These are phyloP conservation scores for Skeletonema grethae DNA, from an alignment of 108 stramenopile species.

Conservation along the genomic window DNA sequence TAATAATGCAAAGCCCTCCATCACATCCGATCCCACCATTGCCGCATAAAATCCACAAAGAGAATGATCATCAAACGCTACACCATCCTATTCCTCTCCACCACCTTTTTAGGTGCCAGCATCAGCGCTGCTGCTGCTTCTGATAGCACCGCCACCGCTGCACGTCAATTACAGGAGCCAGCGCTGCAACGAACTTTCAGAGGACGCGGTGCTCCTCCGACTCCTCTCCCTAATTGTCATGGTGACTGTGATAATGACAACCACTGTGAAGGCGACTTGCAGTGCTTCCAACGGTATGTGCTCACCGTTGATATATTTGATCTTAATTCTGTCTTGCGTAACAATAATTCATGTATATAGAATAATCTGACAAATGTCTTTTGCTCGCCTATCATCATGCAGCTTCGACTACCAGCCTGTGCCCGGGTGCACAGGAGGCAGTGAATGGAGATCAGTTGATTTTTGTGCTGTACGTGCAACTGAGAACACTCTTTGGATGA, in stretches of 20 bases:
- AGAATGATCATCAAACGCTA: not conserved
- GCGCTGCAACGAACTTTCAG: not conserved
- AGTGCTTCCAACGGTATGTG: conserved; percentile 1
- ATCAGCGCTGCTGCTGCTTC: not conserved
- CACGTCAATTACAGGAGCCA: too few relatives aligned
- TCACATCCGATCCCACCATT: too few relatives aligned
- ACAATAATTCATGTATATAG: not conserved
- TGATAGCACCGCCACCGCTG: not conserved
- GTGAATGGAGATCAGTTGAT: not conserved
- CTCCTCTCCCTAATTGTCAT: conserved; percentile 13
- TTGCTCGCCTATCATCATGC: not conserved
- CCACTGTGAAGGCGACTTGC: conserved; percentile 3
- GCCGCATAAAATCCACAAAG: too few relatives aligned
- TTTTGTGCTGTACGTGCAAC: not conserved
- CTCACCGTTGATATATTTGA: not conserved
- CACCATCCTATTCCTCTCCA: not conserved
- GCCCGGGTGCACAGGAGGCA: not conserved
- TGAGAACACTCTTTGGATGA: not conserved
- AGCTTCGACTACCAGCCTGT: not conserved
- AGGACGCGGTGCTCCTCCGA: not conserved
- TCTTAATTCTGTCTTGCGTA: not conserved
- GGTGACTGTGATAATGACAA: conserved; percentile 24
- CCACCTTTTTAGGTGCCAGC: not conserved
- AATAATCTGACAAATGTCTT: not conserved
- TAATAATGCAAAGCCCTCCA: too few relatives aligned